phyloP scores from a whole-genome alignment of 73 alveolate species.

The Stentor roeselii region DNA sequence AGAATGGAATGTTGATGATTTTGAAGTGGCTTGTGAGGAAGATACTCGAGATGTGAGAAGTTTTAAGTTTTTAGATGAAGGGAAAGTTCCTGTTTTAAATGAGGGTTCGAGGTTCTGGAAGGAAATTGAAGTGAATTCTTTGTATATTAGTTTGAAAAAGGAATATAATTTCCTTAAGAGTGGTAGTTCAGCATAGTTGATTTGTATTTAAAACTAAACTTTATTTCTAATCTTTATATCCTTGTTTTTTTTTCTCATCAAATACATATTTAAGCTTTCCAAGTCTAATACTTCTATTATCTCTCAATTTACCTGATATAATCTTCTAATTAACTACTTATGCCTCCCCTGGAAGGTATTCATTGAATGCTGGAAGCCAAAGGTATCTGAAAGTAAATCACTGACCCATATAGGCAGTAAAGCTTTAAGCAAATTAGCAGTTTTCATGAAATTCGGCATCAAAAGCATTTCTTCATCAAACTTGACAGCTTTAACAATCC shows the following conservation, averaged over 20 bases:
- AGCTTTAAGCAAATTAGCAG: slow-evolving; percentile 38
- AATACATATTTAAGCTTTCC: too few relatives aligned
- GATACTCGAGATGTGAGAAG: not conserved
- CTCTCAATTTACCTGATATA: too few relatives aligned
- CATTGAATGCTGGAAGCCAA: slow-evolving; percentile 65
- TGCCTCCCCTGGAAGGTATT: slow-evolving; percentile 60
- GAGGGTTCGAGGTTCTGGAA: not conserved
- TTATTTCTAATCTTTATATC: too few relatives aligned
- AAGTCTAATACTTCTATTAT: too few relatives aligned
- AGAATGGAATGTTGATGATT: not conserved
- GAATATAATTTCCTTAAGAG: not conserved
- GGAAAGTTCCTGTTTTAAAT: not conserved
- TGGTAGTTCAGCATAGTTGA: too few relatives aligned
- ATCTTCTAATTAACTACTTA: too few relatives aligned
- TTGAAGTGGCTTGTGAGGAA: not conserved
- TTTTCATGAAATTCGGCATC: slow-evolving; percentile 50
- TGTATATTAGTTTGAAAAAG: not conserved
- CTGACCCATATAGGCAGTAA: slow-evolving; percentile 43
- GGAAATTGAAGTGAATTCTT: not conserved
- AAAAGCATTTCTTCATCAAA: slow-evolving; percentile 60
- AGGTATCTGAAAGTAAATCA: slow-evolving; percentile 41
- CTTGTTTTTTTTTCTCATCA: too few relatives aligned
- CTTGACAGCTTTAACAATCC: slow-evolving; percentile 68
- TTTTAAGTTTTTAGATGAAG: too few relatives aligned
- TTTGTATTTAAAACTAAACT: too few relatives aligned